Evolutionary conservation across 2,329 filamentous ascomycete species (phyloP), one percentile per base, ranked within the genome.

Genomic region (Pestalotiopsis sp.): DNA sequence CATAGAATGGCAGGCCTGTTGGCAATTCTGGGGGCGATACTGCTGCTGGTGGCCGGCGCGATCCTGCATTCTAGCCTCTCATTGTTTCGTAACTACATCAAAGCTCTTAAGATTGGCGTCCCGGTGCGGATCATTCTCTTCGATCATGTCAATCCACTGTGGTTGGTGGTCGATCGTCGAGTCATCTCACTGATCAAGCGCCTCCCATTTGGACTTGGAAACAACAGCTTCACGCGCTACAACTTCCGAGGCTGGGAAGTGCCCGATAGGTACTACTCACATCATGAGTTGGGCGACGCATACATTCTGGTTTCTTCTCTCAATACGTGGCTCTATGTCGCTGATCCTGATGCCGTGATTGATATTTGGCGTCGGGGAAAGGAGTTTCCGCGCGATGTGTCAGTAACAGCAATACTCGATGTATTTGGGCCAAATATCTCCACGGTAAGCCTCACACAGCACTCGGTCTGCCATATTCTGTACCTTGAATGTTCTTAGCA

Each of bases 391-490:
- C 49, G 65, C 11, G 57, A 63, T 55, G 20, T 61, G 64, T 68
- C 64, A 13, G 68, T 65, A 27, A 71, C 70, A 64, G 71, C 65
- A 1, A 71, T 72, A 9, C 68, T 73, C 20, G 65, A 72, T 39
- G 68, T 72, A 1, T 74, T 73, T 38, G 74, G 74, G 1, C 68
- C 70, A 0, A 74, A 71, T n/a, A 69, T 74, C 1, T 65, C 67
- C 0, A 72, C 71, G 2, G 70, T 71, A 38, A 64, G 68, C 12
- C 6, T 17, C 17, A 23, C 3, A 36, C 31, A 36, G 31, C 31
- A 9, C 7, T 36, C 7, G 2, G 31, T 9, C 31, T 36, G 31
- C 31, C 7, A 36, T 41, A 27, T 4, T 4, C 25, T 25, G 7
- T 36, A 25, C 14, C 12, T 31, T 4, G 38, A n/a, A 27, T 23